A percentile compares a stretch with the other conserved stretches of the same genome.
Conservation (phyloP, 2,329 filamentous ascomycete species). For the Cytospora piceicola region DNA sequence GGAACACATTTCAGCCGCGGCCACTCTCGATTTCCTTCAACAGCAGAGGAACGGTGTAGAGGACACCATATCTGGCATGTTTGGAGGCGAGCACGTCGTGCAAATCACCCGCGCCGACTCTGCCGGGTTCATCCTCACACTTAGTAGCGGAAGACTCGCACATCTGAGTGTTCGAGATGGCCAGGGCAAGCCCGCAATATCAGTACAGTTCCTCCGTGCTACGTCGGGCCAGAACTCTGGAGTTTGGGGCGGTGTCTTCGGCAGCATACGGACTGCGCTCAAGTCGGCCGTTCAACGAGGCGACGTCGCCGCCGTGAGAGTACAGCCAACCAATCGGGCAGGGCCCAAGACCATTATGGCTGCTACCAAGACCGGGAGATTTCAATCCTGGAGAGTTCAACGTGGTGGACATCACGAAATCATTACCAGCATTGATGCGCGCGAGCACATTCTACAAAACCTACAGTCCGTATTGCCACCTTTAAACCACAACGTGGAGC, state of each 20-base stretch:
- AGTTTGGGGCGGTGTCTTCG: constrained; percentile 65
- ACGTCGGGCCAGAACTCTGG: constrained; percentile 58
- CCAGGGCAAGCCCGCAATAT: constrained; percentile 82
- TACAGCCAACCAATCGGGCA: constrained; percentile 70
- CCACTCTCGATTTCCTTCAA: constrained; percentile 80
- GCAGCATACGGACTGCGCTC: constrained; percentile 78
- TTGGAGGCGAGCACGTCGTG: constrained; percentile 76
- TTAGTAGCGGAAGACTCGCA: constrained; percentile 83
- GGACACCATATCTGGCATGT: constrained; percentile 71
- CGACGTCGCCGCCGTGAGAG: constrained; percentile 78
- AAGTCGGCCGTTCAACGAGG: constrained; percentile 71
- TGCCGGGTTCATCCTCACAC: constrained; percentile 82
- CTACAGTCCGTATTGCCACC: constrained; percentile 60
- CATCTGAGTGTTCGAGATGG: constrained; percentile 85
- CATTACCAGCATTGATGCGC: constrained; percentile 71
- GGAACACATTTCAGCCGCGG: constrained; percentile 91
- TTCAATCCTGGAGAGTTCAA: constrained; percentile 88
- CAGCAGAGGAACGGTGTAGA: constrained; percentile 82
- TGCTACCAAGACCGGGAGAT: constrained; percentile 73
- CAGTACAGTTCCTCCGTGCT: constrained; percentile 74
- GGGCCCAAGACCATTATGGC: constrained; percentile 86
- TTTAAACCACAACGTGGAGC: constrained; percentile 57
- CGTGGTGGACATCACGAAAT: constrained; percentile 83
- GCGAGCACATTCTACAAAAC: constrained; percentile 64
- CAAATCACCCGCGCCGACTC: constrained; percentile 82